Base-by-base conservation (phyloP, 2,329 filamentous ascomycete genomes). In the Cercospora citrullina region DNA sequence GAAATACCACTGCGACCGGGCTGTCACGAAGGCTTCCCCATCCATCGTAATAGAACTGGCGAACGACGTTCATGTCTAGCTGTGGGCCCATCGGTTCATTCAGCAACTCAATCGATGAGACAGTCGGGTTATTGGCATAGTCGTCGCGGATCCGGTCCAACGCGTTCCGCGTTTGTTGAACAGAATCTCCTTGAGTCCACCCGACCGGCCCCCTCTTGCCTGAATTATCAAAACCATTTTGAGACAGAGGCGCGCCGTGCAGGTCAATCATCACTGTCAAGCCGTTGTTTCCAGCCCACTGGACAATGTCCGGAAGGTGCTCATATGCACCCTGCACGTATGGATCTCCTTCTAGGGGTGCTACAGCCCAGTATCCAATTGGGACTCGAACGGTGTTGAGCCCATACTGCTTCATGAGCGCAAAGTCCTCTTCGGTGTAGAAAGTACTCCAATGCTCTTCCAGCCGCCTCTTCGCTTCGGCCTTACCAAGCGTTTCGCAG, bases 221-320 rank as follows among this genome's bases (percentile, higher is more conserved):
- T 64, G 85, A 87, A 78, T 90, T 90, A 77, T 90, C 88, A 75
- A 90, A 90, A 3, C 88, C 88, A 69, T 90, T 90, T 73, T 90
- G 88, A 6, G 86, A 89, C 6, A 84, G 84, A 18, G 87, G 86
- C 33, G 87, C 86, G 71, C 89, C 89, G 74, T 91, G 89, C 23
- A 91, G 79, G 75, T 91, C 89, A 72, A 91, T 84, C 79, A 90
- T 84, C 51, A 91, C 86, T 74, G 89, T 89, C 60, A 91, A 76
- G 4, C 86, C 85, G 55, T 85, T 81, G 55, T 76, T 79, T 67
- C 83, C 78, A 10, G 89, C 89, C 83, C 84, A 86, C 21, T 80
- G 79, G n/a, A 85, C 79, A 16, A 82, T 83, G 23, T 79, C 75
- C 64, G 82, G 80, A 4, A 86, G 77, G 65, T 84, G 85, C 5